Percentiles rank a stretch among this genome's conserved stretches.
phyloP scores from a whole-genome alignment of 306 rosid genomes.

The Quercus berberidifolia region DNA sequence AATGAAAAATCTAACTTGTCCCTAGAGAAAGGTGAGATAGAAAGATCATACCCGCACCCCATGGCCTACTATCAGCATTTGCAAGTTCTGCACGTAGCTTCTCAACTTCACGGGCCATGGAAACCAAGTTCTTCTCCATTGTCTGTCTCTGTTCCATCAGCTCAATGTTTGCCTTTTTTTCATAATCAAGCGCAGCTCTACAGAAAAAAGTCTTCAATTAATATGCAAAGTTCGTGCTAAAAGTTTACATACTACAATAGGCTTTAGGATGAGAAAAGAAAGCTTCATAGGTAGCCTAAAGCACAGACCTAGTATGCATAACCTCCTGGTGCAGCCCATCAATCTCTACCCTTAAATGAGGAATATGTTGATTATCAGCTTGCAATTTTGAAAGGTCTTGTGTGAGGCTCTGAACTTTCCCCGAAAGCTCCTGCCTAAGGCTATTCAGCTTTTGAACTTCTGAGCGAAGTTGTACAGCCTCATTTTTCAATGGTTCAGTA shows the following conservation, averaged over 20 bases:
- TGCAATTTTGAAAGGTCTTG: conserved; percentile 63
- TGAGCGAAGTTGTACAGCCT: conserved; percentile 54
- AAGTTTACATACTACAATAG: neutral
- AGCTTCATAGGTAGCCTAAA: neutral
- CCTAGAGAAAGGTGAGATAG: conserved; percentile 7
- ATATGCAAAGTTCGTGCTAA: neutral
- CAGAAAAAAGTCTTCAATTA: conserved; percentile 17
- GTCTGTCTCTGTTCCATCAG: conserved; percentile 86
- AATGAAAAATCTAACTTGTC: conserved; percentile 1
- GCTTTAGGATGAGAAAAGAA: conserved; percentile 16
- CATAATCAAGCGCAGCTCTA: conserved; percentile 67
- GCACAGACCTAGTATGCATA: conserved; percentile 71
- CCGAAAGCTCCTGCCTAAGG: conserved; percentile 58
- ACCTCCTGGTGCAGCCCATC: conserved; percentile 79
- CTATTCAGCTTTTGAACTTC: conserved; percentile 69
- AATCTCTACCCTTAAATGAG: conserved; percentile 52
- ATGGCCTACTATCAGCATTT: conserved; percentile 57
- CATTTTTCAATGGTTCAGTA: conserved; percentile 66
- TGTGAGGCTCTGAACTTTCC: conserved; percentile 59
- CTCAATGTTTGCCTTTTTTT: conserved; percentile 81
- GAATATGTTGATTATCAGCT: conserved; percentile 72
- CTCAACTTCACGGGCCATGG: conserved; percentile 95
- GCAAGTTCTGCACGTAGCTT: conserved; percentile 80
- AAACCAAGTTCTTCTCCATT: conserved; percentile 80
- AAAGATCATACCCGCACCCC: conserved; percentile 70